These are phyloP conservation scores for Suillus alpinus DNA, from an alignment of 768 basidiomycete genomes.

Conservation along the genomic window DNA sequence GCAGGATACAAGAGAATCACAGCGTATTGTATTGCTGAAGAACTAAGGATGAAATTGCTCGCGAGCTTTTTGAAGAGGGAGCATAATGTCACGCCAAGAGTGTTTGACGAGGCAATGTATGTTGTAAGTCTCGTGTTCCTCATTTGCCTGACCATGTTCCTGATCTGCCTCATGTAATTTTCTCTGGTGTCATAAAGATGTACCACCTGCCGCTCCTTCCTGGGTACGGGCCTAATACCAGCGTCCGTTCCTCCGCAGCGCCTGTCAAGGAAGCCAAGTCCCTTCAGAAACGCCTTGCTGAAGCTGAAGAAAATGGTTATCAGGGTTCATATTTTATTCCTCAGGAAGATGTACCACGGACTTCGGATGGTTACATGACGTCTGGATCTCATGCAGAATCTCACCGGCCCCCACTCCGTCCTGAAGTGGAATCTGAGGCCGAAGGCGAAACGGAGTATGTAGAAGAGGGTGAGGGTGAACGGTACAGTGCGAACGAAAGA, in stretches of 20 bases:
- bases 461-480: conserved; percentile 16
- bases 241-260: conserved; percentile 79
- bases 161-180: conserved; percentile 2
- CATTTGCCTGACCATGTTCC: background rate
- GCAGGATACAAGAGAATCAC: conserved; percentile 82
- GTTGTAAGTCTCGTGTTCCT: conserved; percentile 53
- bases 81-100: conserved; percentile 82
- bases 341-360: conserved; percentile 27
- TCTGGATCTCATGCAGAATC: conserved; percentile 38
- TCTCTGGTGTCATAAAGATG: conserved; percentile 47
- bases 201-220: conserved; percentile 90
- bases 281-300: conserved; percentile 66
- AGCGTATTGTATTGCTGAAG: conserved; percentile 86
- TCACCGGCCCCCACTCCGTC: conserved; percentile 20
- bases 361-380: conserved; percentile 62
- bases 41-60: conserved; percentile 79
- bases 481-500: conserved; percentile 10
- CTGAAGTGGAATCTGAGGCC: conserved; percentile 11
- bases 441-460: conserved; percentile 11
- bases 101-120: conserved; percentile 93
- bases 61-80: conserved; percentile 88
- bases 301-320: conserved; percentile 89
- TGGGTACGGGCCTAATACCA: conserved; percentile 83
- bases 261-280: conserved; percentile 52
- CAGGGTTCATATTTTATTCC: conserved; percentile 77